phyloP scores from a whole-genome alignment of 208 protist genomes.

The Acanthamoeba lenticulata region DNA sequence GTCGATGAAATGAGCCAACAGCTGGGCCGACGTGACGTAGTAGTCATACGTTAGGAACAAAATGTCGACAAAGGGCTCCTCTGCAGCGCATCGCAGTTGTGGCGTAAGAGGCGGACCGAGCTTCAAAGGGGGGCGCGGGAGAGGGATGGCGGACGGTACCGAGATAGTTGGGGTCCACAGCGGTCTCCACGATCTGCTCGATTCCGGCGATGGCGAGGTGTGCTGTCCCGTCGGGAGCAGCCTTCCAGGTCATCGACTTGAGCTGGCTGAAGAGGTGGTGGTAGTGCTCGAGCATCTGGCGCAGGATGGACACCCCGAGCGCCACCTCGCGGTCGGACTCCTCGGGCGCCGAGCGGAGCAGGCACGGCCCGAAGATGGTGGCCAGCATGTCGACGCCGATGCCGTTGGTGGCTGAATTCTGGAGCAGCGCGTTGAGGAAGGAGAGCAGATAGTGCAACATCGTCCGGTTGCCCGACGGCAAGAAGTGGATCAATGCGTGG shows the following conservation, averaged over 20 bases:
- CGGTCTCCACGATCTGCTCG: conserved; percentile 37
- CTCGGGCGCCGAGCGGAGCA: neutral
- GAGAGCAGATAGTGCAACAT: conserved; percentile 31
- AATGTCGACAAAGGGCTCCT: conserved; percentile 16
- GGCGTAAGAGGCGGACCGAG: neutral
- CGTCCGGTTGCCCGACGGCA: conserved; percentile 10
- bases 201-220: neutral
- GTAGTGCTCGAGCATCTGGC: conserved; percentile 9
- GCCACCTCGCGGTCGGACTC: neutral
- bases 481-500: neutral
- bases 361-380: neutral
- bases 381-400: neutral
- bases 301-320: neutral
- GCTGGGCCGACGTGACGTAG: neutral
- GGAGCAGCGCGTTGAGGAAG: neutral
- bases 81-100: neutral
- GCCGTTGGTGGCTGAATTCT: neutral
- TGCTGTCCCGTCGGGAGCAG: neutral
- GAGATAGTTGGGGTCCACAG: neutral
- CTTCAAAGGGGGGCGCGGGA: neutral
- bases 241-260: conserved; percentile 13
- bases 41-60: conserved; percentile 40
- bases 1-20: neutral
- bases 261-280: neutral
- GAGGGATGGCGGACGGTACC: neutral